phyloP scores from a whole-genome alignment of 495 filamentous ascomycete genomes.

The Jackrogersella multiformis region DNA sequence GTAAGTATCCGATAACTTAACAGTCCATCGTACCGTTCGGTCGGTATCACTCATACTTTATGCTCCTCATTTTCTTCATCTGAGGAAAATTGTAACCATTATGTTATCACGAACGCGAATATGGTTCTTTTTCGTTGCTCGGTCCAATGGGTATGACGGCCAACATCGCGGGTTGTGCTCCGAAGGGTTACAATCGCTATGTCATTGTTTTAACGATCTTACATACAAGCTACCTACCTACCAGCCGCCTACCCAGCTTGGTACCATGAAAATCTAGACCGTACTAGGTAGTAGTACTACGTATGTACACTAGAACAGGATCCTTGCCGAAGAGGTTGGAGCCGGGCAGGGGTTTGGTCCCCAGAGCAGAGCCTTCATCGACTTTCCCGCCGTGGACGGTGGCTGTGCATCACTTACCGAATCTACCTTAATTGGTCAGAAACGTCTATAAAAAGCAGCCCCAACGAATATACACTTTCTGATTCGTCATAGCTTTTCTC shows the following conservation, averaged over 20 bases:
- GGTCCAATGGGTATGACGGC: conserved; percentile 12
- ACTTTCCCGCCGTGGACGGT: conserved; percentile 31
- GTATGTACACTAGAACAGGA: too few species aligned
- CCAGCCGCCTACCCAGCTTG: background rate
- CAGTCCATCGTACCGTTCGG: conserved; percentile 8
- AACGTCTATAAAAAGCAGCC: conserved; percentile 44
- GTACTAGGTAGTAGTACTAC: too few species aligned
- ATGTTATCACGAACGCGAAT: background rate
- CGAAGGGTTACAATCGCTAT: conserved; percentile 27
- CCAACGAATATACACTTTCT: conserved; percentile 35
- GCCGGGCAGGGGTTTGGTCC: conserved; percentile 18
- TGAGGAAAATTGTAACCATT: background rate
- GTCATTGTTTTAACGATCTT: conserved; percentile 28
- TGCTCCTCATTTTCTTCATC: background rate
- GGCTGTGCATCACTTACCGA: conserved; percentile 33
- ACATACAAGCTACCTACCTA: background rate
- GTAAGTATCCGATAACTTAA: conserved; percentile 21
- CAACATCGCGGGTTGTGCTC: conserved; percentile 14
- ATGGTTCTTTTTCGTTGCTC: background rate
- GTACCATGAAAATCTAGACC: conserved; percentile 35
- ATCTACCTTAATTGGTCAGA: conserved; percentile 42
- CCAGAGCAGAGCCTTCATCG: conserved; percentile 18
- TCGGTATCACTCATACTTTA: conserved; percentile 14
- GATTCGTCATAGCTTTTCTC: conserved; percentile 38
- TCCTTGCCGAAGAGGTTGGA: conserved; percentile 20